Evolutionary conservation across 805 yeast genomes (phyloP).

Genomic region (Suhomyces sp.): DNA sequence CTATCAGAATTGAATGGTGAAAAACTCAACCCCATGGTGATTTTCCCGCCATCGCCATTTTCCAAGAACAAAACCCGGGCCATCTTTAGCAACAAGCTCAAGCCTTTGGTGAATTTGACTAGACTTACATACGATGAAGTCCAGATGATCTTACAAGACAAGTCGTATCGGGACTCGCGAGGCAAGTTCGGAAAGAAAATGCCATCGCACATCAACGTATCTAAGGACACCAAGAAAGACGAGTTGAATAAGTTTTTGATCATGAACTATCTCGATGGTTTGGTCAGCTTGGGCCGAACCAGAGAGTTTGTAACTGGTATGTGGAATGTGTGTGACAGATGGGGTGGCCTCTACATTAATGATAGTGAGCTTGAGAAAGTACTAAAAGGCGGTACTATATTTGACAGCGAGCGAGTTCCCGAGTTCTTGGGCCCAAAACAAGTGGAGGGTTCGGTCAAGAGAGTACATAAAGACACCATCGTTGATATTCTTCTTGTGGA

Average conservation of each 20-base stretch:
- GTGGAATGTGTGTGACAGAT: slow-evolving; percentile 32
- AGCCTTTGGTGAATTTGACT: slow-evolving; percentile 31
- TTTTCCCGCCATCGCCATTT: slow-evolving; percentile 29
- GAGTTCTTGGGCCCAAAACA: neutral
- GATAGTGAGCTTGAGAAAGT: slow-evolving; percentile 1
- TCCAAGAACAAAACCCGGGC: slow-evolving; percentile 23
- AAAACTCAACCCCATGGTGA: slow-evolving; percentile 26
- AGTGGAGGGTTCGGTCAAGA: neutral
- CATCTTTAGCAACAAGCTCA: slow-evolving; percentile 22
- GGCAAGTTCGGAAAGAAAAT: slow-evolving; percentile 21
- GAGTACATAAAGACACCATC: neutral
- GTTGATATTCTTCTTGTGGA: slow-evolving; percentile 34
- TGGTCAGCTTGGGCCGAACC: slow-evolving; percentile 28
- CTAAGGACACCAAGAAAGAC: slow-evolving; percentile 8
- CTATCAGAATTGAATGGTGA: neutral
- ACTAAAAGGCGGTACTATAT: neutral
- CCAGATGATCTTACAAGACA: slow-evolving; percentile 13
- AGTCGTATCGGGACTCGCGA: slow-evolving; percentile 14
- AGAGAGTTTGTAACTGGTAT: slow-evolving; percentile 27
- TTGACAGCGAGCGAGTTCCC: slow-evolving; percentile 2
- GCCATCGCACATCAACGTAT: slow-evolving; percentile 5
- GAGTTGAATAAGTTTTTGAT: slow-evolving; percentile 33
- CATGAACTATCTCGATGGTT: slow-evolving; percentile 27
- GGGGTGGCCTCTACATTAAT: slow-evolving; percentile 31
- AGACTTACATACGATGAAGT: slow-evolving; percentile 22